These are phyloP conservation scores for Taiozyma onychis DNA, from an alignment of 1,139 yeast genomes.

Conservation along the genomic window DNA sequence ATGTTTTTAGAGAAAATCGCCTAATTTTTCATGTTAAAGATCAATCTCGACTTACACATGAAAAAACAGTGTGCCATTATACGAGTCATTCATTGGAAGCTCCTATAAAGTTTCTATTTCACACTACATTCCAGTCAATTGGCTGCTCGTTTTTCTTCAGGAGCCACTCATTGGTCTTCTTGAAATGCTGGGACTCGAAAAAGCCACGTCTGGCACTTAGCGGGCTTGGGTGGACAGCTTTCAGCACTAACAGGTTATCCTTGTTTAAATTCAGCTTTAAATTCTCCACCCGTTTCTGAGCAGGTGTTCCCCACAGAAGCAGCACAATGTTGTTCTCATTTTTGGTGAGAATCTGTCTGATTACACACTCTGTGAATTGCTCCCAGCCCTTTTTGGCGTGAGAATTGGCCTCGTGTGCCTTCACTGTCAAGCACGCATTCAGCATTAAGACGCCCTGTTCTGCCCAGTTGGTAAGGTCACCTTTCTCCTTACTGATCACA, in stretches of 20 bases:
- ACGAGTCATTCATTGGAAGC: too few relatives aligned
- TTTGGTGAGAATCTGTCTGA: conserved; percentile 33
- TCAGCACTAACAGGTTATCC: conserved; percentile 47
- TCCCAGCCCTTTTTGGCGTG: conserved; percentile 96
- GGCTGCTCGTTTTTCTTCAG: conserved; percentile 30
- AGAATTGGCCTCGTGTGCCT: conserved; percentile 90
- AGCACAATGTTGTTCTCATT: conserved; percentile 56
- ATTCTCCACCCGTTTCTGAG: conserved; percentile 60
- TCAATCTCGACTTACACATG: not conserved
- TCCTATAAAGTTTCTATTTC: not conserved
- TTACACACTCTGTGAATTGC: conserved; percentile 63
- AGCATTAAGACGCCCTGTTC: conserved; percentile 80
- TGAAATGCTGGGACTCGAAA: conserved; percentile 65
- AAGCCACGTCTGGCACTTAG: conserved; percentile 82
- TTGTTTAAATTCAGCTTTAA: conserved; percentile 24
- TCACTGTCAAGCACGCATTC: conserved; percentile 87
- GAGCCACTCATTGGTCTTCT: conserved; percentile 67
- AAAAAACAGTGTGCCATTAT: not conserved
- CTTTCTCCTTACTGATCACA: conserved; percentile 42
- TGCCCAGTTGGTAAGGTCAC: conserved; percentile 78
- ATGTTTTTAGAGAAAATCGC: too few relatives aligned
- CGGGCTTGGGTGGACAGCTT: conserved; percentile 93
- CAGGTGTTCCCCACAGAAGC: conserved; percentile 95
- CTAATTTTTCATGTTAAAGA: too few relatives aligned
- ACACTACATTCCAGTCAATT: conserved; percentile 53